Percentiles rank a stretch among this genome's conserved stretches.
phyloP scores from a whole-genome alignment of 2,329 filamentous ascomycete species.

The Aspergillus cejpii region DNA sequence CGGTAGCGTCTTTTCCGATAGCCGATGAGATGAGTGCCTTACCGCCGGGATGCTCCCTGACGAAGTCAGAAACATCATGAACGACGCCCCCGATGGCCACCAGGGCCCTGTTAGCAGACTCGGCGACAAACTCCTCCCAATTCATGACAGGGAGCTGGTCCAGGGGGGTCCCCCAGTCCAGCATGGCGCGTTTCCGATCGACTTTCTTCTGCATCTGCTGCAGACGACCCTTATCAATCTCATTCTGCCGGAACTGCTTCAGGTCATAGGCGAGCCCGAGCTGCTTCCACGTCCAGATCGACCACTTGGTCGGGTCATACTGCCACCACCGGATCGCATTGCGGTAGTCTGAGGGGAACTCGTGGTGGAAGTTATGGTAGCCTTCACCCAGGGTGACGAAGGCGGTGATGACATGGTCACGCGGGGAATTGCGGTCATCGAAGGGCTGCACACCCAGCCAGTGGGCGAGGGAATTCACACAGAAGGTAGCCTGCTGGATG shows the following conservation, averaged over 20 bases:
- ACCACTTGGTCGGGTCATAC: constrained; percentile 83
- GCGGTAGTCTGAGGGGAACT: constrained; percentile 83
- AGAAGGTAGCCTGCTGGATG: constrained; percentile 83
- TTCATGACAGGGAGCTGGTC: constrained; percentile 73
- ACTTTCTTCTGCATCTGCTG: constrained; percentile 84
- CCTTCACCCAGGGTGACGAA: constrained; percentile 75
- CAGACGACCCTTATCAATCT: constrained; percentile 79
- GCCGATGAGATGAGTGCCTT: constrained; percentile 70
- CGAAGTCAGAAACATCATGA: constrained; percentile 71
- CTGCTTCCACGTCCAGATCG: constrained; percentile 71
- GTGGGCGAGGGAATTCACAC: constrained; percentile 80
- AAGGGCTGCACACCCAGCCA: constrained; percentile 85
- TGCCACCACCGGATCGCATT: constrained; percentile 82
- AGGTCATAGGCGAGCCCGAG: constrained; percentile 73
- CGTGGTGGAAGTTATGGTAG: constrained; percentile 90
- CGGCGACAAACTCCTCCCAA: constrained; percentile 72
- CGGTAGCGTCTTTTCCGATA: constrained; percentile 76
- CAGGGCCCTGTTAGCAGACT: constrained; percentile 58
- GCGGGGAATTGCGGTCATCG: constrained; percentile 77
- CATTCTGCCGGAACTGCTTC: constrained; percentile 79
- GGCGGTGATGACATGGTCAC: constrained; percentile 75
- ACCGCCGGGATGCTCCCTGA: constrained; percentile 76
- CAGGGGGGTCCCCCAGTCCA: constrained; percentile 76
- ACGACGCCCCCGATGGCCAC: constrained; percentile 71
- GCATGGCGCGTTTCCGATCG: constrained; percentile 66